A percentile compares a stretch with the other conserved stretches of the same genome.
phyloP scores from a whole-genome alignment of 768 basidiomycete species.

The Hypholoma sublateritium region DNA sequence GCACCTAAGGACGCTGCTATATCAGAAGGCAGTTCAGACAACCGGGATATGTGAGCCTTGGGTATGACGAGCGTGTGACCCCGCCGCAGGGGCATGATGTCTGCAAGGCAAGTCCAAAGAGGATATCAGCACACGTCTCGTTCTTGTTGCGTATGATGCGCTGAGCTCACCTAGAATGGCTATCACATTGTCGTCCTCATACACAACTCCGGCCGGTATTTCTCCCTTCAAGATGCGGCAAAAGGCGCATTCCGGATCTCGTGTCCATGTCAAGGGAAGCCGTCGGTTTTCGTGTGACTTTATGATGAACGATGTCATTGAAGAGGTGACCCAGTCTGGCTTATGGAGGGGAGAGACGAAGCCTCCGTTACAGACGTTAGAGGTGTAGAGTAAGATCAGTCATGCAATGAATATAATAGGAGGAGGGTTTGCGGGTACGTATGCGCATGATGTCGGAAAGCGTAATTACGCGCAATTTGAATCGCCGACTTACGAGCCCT shows the following conservation, averaged over 20 bases:
- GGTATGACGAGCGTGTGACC: constrained; percentile 76
- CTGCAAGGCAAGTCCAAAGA: constrained; percentile 28
- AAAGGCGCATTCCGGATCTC: constrained; percentile 54
- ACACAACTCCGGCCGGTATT: constrained; percentile 47
- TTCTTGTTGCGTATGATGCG: not conserved
- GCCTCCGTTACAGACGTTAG: no score
- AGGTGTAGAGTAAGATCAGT: no score
- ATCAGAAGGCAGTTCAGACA: constrained; percentile 66
- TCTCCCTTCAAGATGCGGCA: constrained; percentile 62
- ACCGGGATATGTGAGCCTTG: constrained; percentile 56
- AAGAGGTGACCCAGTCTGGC: no score
- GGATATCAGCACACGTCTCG: not conserved
- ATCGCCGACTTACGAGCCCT: no score
- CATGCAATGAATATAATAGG: no score
- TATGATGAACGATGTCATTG: constrained; percentile 77
- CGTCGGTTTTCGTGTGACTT: constrained; percentile 53
- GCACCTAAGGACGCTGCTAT: constrained; percentile 58
- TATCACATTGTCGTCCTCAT: constrained; percentile 62
- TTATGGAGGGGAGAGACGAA: no score
- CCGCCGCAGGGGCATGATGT: constrained; percentile 64
- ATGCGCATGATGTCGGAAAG: no score
- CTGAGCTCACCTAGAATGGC: constrained; percentile 56
- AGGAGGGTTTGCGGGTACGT: no score
- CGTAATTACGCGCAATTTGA: no score
- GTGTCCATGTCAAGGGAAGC: constrained; percentile 47